phyloP scores from a whole-genome alignment of 352 stramenopile genomes.

The Pythium phragmiticola region DNA sequence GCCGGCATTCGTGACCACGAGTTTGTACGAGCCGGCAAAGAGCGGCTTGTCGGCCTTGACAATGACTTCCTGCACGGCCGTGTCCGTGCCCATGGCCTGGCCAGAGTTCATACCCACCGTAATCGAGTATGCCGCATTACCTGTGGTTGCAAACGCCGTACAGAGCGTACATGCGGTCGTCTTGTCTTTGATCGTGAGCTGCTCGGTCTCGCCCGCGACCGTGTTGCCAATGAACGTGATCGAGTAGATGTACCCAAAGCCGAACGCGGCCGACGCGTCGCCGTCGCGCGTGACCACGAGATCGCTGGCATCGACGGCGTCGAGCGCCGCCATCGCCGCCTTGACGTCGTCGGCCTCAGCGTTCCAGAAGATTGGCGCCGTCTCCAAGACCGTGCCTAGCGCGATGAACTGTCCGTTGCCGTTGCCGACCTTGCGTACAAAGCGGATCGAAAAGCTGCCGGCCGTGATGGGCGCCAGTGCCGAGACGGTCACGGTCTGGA shows the following conservation, averaged over 20 bases:
- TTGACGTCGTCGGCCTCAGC: conserved; percentile 36
- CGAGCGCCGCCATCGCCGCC: conserved; percentile 32
- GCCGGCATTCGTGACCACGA: conserved; percentile 50
- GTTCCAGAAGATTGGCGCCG: conserved; percentile 40
- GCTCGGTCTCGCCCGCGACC: conserved; percentile 61
- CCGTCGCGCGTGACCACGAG: conserved; percentile 76
- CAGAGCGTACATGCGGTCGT: conserved; percentile 19
- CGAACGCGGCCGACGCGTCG: conserved; percentile 50
- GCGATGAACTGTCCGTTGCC: conserved; percentile 28
- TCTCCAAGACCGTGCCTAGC: conserved; percentile 26
- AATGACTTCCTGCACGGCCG: conserved; percentile 63
- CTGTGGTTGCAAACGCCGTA: conserved; percentile 41
- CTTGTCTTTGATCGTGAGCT: conserved; percentile 32
- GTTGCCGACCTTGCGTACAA: conserved; percentile 35
- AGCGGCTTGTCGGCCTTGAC: conserved; percentile 54
- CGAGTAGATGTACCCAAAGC: conserved; percentile 67
- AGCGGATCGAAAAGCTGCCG: conserved; percentile 51
- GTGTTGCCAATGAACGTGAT: conserved; percentile 77
- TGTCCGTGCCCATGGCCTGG: conserved; percentile 74
- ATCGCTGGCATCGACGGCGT: conserved; percentile 39
- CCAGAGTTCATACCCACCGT: conserved; percentile 35
- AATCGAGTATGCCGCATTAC: conserved; percentile 33
- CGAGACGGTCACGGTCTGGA: conserved; percentile 71
- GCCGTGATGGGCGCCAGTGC: conserved; percentile 46
- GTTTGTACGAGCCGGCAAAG: conserved; percentile 50